A percentile compares a stretch with the other conserved stretches of the same genome.
phyloP scores from a whole-genome alignment of 2,329 filamentous ascomycete genomes.

The Emmonsiellopsis sp. region DNA sequence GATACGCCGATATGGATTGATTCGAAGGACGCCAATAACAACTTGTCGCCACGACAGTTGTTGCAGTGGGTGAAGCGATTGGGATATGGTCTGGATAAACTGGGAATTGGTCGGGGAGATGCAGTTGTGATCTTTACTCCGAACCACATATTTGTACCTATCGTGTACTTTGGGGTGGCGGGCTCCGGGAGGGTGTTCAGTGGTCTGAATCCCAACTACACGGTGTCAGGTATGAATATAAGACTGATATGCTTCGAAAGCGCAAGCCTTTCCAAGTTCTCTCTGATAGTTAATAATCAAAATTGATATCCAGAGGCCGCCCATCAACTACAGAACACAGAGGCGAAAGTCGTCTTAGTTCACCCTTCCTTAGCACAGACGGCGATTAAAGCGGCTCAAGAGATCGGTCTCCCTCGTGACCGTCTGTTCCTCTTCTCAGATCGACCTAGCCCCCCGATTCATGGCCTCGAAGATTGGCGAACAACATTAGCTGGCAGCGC shows the following conservation, averaged over 20 bases:
- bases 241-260: too few species aligned
- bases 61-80: constrained; percentile 44
- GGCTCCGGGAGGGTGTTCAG: constrained; percentile 46
- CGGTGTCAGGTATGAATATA: constrained; percentile 17
- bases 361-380: constrained; percentile 39
- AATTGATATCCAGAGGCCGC: constrained; percentile 34
- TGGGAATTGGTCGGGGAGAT: constrained; percentile 40
- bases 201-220: constrained; percentile 45
- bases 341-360: constrained; percentile 39
- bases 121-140: constrained; percentile 46
- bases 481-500: neutral
- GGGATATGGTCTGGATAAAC: constrained; percentile 38
- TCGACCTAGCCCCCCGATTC: constrained; percentile 1
- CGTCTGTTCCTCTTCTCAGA: constrained; percentile 17
- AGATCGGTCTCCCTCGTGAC: constrained; percentile 11
- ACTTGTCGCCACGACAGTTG: constrained; percentile 39
- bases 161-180: constrained; percentile 45
- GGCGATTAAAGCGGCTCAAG: constrained; percentile 26
- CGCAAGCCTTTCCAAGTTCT: too few species aligned
- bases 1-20: constrained; percentile 47
- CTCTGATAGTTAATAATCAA: too few species aligned
- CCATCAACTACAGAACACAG: constrained; percentile 44
- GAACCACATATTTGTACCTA: constrained; percentile 49
- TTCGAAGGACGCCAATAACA: constrained; percentile 34
- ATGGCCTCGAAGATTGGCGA: constrained; percentile 16